phyloP scores from a whole-genome alignment of 2,329 filamentous ascomycete genomes.

The Monilinia fructigena region DNA sequence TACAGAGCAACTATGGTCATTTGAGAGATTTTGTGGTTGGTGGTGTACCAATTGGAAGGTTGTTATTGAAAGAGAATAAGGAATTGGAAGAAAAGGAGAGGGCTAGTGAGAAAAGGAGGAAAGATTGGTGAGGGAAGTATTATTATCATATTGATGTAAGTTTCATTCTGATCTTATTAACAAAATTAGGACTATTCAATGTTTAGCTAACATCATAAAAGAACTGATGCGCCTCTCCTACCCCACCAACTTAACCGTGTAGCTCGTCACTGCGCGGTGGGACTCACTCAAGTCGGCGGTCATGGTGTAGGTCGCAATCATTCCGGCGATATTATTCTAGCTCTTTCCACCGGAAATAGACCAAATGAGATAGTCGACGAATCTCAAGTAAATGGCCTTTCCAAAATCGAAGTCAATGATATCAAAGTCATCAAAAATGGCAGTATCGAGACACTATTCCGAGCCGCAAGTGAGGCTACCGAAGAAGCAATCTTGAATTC shows the following conservation, averaged over 20 bases:
- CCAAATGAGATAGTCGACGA: no score
- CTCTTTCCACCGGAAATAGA: no score
- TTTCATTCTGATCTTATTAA: neutral
- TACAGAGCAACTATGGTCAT: slow-evolving; percentile 65
- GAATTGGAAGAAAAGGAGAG: slow-evolving; percentile 32
- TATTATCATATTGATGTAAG: slow-evolving; percentile 53
- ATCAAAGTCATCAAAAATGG: slow-evolving; percentile 31
- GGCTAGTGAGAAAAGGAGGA: slow-evolving; percentile 30
- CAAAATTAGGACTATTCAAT: no score
- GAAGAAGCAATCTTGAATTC: slow-evolving; percentile 67
- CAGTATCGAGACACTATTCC: slow-evolving; percentile 60
- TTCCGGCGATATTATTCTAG: slow-evolving; percentile 51
- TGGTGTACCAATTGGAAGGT: slow-evolving; percentile 60
- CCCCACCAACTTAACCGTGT: slow-evolving; percentile 57
- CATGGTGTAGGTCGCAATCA: slow-evolving; percentile 54
- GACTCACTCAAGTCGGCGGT: slow-evolving; percentile 58
- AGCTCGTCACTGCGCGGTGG: slow-evolving; percentile 60
- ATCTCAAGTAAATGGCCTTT: no score
- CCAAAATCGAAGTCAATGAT: no score
- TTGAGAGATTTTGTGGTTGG: slow-evolving; percentile 56
- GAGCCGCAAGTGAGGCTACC: slow-evolving; percentile 60
- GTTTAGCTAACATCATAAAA: slow-evolving; percentile 22
- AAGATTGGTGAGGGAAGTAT: slow-evolving; percentile 61
- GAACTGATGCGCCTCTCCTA: slow-evolving; percentile 55
- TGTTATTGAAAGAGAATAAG: slow-evolving; percentile 47